Evolutionary conservation across 495 filamentous ascomycete species (phyloP).

Genomic region (Penicillium fimorum): DNA sequence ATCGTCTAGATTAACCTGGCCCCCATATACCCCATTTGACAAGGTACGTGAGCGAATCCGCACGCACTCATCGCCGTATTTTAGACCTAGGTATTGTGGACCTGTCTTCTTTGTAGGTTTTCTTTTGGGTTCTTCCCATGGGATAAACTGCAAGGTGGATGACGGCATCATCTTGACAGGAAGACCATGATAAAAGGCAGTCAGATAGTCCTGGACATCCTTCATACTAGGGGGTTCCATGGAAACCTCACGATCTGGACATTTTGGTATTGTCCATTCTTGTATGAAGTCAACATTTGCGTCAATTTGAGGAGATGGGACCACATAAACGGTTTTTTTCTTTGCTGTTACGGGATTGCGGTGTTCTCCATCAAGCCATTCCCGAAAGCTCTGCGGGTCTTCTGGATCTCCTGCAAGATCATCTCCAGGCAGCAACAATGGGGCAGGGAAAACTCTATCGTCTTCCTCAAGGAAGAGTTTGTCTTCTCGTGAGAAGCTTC

Average conservation of each 20-base stretch:
- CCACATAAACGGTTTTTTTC: constrained; percentile 56
- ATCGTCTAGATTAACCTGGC: constrained; percentile 63
- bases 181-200: constrained; percentile 61
- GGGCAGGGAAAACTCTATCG: constrained; percentile 50
- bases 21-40: constrained; percentile 45
- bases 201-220: constrained; percentile 52
- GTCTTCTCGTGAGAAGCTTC: not conserved
- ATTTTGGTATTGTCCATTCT: constrained; percentile 1
- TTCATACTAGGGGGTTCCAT: constrained; percentile 20
- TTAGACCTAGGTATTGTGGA: constrained; percentile 42
- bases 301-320: constrained; percentile 39
- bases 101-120: constrained; percentile 7
- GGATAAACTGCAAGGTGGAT: constrained; percentile 36
- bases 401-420: constrained; percentile 55
- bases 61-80: constrained; percentile 32
- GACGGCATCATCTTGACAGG: constrained; percentile 45
- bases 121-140: constrained; percentile 41
- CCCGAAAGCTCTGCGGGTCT: constrained; percentile 56
- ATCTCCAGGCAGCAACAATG: constrained; percentile 60
- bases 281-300: constrained; percentile 32
- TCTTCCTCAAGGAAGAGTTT: not conserved
- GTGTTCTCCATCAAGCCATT: constrained; percentile 49
- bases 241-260: not conserved
- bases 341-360: constrained; percentile 52
- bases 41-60: constrained; percentile 55